A percentile compares a stretch with the other conserved stretches of the same genome.
phyloP scores from a whole-genome alignment of 371 early-diverging fungal genomes.

The Massospora cicadina region DNA sequence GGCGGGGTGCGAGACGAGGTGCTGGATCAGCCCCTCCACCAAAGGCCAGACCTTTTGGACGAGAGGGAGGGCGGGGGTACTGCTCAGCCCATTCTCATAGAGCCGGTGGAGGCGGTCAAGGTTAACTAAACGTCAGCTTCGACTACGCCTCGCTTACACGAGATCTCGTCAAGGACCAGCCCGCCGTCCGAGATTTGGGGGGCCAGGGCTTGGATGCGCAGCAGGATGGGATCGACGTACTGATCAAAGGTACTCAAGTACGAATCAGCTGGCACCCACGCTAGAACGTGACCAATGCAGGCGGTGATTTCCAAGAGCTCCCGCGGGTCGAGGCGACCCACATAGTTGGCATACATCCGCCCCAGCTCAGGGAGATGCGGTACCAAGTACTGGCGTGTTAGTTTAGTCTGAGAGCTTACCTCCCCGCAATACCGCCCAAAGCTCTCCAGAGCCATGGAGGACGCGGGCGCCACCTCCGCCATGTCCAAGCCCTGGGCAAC shows the following conservation, averaged over 20 bases:
- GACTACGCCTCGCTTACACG: constrained; percentile 32
- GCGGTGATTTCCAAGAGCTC: constrained; percentile 72
- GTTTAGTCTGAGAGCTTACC: constrained; percentile 24
- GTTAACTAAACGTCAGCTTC: background rate
- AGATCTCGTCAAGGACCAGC: constrained; percentile 36
- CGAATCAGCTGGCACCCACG: constrained; percentile 41
- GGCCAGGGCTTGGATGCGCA: background rate
- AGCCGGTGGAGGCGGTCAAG: no score
- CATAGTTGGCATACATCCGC: constrained; percentile 48
- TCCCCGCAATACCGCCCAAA: constrained; percentile 76
- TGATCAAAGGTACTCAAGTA: constrained; percentile 45
- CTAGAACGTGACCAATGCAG: constrained; percentile 74
- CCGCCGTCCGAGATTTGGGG: constrained; percentile 19
- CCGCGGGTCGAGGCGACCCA: constrained; percentile 34
- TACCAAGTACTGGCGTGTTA: constrained; percentile 28
- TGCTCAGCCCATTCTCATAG: background rate
- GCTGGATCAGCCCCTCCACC: background rate
- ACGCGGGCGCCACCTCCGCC: constrained; percentile 71
- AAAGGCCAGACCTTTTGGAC: background rate
- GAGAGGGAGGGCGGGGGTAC: background rate
- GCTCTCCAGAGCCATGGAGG: constrained; percentile 67
- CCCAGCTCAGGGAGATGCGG: constrained; percentile 54
- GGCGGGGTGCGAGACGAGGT: background rate
- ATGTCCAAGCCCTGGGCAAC: constrained; percentile 74
- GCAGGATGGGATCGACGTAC: constrained; percentile 62